Conservation (phyloP, 2,329 filamentous ascomycete species). For the Ilyonectria destructans region DNA sequence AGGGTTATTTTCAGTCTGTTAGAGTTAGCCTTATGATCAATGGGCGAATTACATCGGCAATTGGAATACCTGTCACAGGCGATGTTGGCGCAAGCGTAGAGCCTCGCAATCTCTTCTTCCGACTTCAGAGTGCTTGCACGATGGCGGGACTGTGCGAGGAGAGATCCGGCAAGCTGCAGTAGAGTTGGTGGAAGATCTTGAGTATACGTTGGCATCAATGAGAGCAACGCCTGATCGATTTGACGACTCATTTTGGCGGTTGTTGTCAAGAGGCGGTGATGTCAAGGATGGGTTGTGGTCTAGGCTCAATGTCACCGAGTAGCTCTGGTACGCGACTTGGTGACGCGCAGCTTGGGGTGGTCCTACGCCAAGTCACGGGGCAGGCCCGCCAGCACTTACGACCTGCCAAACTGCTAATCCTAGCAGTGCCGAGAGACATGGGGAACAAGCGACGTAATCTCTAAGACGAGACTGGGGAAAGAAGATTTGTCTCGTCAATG, state of each 20-base stretch:
- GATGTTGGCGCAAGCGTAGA: conserved; percentile 89
- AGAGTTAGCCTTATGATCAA: conserved; percentile 7
- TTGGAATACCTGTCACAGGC: conserved; percentile 83
- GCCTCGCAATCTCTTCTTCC: conserved; percentile 89
- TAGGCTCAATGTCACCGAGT: neutral
- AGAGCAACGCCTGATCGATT: conserved; percentile 81
- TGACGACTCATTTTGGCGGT: conserved; percentile 77
- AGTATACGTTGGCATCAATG: conserved; percentile 81
- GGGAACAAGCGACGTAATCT: neutral
- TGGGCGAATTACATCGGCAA: neutral
- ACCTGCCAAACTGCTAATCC: conserved; percentile 6
- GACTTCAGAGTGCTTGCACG: conserved; percentile 84
- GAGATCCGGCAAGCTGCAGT: conserved; percentile 78
- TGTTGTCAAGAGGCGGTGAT: conserved; percentile 5
- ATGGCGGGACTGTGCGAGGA: conserved; percentile 86
- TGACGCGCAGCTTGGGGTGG: conserved; percentile 21
- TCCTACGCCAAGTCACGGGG: conserved; percentile 31
- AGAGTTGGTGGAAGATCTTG: conserved; percentile 79
- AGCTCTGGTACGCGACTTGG: conserved; percentile 8
- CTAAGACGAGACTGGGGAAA: neutral
- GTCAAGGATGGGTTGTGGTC: conserved; percentile 24
- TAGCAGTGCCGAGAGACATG: conserved; percentile 1
- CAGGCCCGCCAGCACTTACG: neutral
- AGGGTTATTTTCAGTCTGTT: conserved; percentile 81
- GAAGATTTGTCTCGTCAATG: neutral